phyloP scores from a whole-genome alignment of 768 basidiomycete genomes.

The Tricholoma flavovirens region DNA sequence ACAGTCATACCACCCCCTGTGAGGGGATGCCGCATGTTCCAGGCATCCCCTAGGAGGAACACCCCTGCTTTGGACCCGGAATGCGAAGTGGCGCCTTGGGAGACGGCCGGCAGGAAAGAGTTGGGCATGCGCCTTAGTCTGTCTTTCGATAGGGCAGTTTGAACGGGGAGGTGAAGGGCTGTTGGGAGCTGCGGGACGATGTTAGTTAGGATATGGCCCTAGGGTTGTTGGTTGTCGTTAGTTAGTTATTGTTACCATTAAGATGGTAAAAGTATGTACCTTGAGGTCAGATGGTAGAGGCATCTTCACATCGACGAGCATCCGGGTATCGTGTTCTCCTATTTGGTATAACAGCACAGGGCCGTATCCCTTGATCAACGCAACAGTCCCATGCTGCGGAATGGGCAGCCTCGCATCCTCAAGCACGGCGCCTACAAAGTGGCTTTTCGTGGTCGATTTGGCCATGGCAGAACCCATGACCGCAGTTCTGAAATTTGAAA shows the following conservation, averaged over 20 bases:
- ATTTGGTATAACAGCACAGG: conserved; percentile 95
- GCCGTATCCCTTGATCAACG: conserved; percentile 71
- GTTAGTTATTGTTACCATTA: background rate
- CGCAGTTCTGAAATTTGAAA: conserved; percentile 79
- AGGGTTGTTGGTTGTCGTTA: background rate
- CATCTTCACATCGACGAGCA: conserved; percentile 85
- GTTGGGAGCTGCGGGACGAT: conserved; percentile 81
- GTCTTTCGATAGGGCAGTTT: conserved; percentile 63
- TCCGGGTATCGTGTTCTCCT: conserved; percentile 80
- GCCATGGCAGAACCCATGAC: conserved; percentile 51
- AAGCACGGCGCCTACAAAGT: conserved; percentile 84
- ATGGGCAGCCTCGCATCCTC: conserved; percentile 72
- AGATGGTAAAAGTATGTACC: conserved; percentile 32
- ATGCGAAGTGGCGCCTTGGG: conserved; percentile 41
- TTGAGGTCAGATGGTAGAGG: conserved; percentile 82
- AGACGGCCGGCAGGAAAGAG: conserved; percentile 78
- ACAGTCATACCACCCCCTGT: conserved; percentile 99
- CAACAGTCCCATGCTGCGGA: conserved; percentile 78
- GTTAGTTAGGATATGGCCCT: conserved; percentile 33
- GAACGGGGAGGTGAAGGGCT: conserved; percentile 59
- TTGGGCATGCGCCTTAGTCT: conserved; percentile 93
- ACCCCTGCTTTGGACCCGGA: conserved; percentile 56
- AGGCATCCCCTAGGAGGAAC: conserved; percentile 88
- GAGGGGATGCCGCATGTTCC: conserved; percentile 99
- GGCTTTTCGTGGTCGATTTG: conserved; percentile 56